Conservation (phyloP, 768 basidiomycete species). For the Suillus subaureus region DNA sequence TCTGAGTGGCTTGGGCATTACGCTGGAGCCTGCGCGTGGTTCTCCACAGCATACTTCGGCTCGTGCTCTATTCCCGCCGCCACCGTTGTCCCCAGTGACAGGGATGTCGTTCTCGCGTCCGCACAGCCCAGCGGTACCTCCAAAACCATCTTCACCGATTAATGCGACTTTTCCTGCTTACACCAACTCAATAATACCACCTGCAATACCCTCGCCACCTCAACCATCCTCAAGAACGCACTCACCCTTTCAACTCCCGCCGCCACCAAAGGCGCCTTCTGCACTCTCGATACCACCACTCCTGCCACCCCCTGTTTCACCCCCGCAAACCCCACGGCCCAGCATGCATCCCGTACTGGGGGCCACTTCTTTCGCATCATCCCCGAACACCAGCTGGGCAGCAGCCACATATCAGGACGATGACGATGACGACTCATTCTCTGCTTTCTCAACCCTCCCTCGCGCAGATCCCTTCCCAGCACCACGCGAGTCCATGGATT, state of each 20-base stretch:
- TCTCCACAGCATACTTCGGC: slow-evolving; percentile 3
- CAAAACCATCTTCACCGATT: slow-evolving; percentile 8
- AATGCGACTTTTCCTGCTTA: slow-evolving; percentile 9
- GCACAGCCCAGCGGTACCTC: slow-evolving; percentile 17
- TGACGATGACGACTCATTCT: slow-evolving; percentile 48
- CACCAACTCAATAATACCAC: slow-evolving; percentile 11
- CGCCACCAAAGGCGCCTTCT: slow-evolving; percentile 24
- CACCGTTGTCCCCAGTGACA: slow-evolving; percentile 35
- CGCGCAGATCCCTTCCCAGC: slow-evolving; percentile 8
- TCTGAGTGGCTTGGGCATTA: slow-evolving; percentile 7
- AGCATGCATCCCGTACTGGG: slow-evolving; percentile 11
- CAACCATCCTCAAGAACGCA: slow-evolving; percentile 21
- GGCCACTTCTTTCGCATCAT: slow-evolving; percentile 15
- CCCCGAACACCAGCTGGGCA: slow-evolving; percentile 4
- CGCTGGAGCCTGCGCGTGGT: slow-evolving; percentile 2
- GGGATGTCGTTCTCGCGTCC: slow-evolving; percentile 20
- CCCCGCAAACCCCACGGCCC: slow-evolving; percentile 36
- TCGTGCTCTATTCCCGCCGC: slow-evolving; percentile 19
- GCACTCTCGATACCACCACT: slow-evolving; percentile 30
- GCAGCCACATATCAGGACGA: slow-evolving; percentile 19
- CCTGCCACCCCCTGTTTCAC: slow-evolving; percentile 32
- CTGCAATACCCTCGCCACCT: slow-evolving; percentile 21
- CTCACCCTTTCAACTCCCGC: slow-evolving; percentile 25
- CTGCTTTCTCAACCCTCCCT: slow-evolving; percentile 46
- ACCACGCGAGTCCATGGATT: slow-evolving; percentile 17